These are phyloP conservation scores for Exidia glandulosa DNA, from an alignment of 768 basidiomycete genomes.

Conservation along the genomic window DNA sequence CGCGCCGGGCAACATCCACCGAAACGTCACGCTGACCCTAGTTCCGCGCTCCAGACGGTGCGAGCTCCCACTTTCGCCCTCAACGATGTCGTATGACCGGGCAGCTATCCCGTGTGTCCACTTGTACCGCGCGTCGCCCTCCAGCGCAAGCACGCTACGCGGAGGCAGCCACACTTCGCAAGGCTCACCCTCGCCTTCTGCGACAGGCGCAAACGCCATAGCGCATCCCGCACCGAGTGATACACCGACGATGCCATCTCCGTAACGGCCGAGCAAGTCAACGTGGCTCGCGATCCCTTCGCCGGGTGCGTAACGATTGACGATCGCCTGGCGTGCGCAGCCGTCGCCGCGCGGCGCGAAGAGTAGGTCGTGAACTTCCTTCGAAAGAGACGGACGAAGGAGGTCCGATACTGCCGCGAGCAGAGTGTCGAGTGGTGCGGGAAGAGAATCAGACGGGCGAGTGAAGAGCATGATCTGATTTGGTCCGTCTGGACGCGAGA, in stretches of 20 bases:
- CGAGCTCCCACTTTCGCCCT: too few species aligned
- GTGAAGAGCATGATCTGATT: slow-evolving; percentile 85
- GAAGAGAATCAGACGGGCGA: background rate
- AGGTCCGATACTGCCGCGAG: slow-evolving; percentile 38
- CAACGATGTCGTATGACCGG: too few species aligned
- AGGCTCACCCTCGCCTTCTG: too few species aligned
- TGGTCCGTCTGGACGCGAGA: slow-evolving; percentile 17
- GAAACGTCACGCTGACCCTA: too few species aligned
- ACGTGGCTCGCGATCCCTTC: slow-evolving; percentile 85
- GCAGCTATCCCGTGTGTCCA: too few species aligned
- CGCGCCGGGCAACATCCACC: too few species aligned
- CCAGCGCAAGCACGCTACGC: too few species aligned
- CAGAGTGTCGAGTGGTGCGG: slow-evolving; percentile 31
- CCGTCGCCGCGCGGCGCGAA: slow-evolving; percentile 39
- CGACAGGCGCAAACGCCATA: slow-evolving; percentile 63
- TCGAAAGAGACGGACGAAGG: slow-evolving; percentile 40
- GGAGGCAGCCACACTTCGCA: too few species aligned
- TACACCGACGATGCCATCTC: slow-evolving; percentile 82
- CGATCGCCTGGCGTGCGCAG: slow-evolving; percentile 67
- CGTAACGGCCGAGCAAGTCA: slow-evolving; percentile 74
- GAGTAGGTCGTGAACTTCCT: slow-evolving; percentile 39
- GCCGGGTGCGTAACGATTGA: slow-evolving; percentile 83
- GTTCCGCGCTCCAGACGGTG: too few species aligned
- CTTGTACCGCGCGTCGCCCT: too few species aligned
- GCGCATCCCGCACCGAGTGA: slow-evolving; percentile 71